Conservation (phyloP, 2,329 filamentous ascomycete species). For the Aureobasidium lini region DNA sequence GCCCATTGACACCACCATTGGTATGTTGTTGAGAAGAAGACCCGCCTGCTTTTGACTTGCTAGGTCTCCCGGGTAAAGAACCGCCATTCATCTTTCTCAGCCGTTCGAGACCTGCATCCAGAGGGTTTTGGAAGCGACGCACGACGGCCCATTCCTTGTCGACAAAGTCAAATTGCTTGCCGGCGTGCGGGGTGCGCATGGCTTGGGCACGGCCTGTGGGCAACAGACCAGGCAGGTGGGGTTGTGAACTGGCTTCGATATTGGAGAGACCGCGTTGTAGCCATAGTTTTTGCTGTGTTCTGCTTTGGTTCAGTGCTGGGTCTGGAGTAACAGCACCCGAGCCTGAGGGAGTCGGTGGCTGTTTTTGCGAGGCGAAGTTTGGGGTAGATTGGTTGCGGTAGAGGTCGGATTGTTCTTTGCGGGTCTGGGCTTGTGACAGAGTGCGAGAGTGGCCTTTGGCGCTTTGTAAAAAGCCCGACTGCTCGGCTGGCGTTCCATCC, state of each 20-base stretch:
- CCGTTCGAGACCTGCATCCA: constrained; percentile 54
- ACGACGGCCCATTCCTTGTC: constrained; percentile 69
- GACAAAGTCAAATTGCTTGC: constrained; percentile 56
- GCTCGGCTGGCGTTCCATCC: constrained; percentile 28
- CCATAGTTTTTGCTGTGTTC: constrained; percentile 69
- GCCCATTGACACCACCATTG: constrained; percentile 23
- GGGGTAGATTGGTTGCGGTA: constrained; percentile 17
- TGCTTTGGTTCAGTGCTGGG: constrained; percentile 38
- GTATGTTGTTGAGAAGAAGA: constrained; percentile 24
- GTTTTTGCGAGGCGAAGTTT: constrained; percentile 13
- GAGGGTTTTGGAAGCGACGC: constrained; percentile 62
- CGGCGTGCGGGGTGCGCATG: constrained; percentile 45
- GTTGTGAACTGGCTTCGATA: constrained; percentile 51
- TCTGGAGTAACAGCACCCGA: constrained; percentile 16
- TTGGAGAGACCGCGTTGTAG: constrained; percentile 65
- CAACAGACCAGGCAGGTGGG: constrained; percentile 36
- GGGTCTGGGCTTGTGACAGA: constrained; percentile 6
- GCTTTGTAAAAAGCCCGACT: constrained; percentile 16
- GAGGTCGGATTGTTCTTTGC: constrained; percentile 10
- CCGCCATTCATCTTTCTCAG: constrained; percentile 27
- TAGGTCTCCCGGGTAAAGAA: constrained; percentile 22
- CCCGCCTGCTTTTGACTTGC: constrained; percentile 20
- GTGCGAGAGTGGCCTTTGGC: constrained; percentile 12
- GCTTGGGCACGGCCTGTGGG: constrained; percentile 31
- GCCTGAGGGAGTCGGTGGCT: constrained; percentile 25